Conservation (phyloP, 768 basidiomycete species). For the Amanita phalloides region DNA sequence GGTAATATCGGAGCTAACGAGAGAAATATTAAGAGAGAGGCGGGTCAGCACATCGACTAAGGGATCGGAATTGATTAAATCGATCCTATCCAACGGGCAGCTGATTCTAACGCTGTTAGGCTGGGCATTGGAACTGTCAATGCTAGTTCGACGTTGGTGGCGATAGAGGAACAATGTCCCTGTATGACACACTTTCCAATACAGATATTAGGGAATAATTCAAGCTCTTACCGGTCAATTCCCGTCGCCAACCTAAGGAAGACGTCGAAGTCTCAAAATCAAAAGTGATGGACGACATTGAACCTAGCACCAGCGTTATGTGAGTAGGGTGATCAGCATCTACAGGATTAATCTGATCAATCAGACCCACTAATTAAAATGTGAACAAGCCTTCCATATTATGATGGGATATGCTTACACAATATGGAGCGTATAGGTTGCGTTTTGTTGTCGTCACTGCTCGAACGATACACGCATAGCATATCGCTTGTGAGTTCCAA, state of each 20-base stretch:
- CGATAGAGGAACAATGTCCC: constrained; percentile 35
- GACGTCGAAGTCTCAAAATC: constrained; percentile 54
- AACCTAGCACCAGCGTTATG: constrained; percentile 26
- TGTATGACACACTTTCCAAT: constrained; percentile 8
- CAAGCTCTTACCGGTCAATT: constrained; percentile 27
- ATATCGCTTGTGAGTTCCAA: constrained; percentile 52
- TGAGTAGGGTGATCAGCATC: constrained; percentile 34
- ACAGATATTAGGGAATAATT: not conserved
- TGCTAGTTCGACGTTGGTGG: constrained; percentile 26
- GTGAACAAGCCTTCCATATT: not conserved
- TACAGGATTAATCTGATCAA: constrained; percentile 31
- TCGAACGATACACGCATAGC: constrained; percentile 45
- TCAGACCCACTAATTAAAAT: constrained; percentile 31
- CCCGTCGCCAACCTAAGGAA: constrained; percentile 36
- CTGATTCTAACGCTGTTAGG: constrained; percentile 31
- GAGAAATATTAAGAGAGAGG: constrained; percentile 14
- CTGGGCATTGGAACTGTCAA: constrained; percentile 18
- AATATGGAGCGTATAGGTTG: constrained; percentile 43
- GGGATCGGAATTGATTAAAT: constrained; percentile 12
- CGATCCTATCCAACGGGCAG: constrained; percentile 31
- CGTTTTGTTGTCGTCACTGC: constrained; percentile 40
- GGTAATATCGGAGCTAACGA: constrained; percentile 10
- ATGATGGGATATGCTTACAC: constrained; percentile 20
- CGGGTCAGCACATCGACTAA: constrained; percentile 18
- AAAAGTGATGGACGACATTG: constrained; percentile 17